Evolutionary conservation across 495 filamentous ascomycete species (phyloP), one percentile per base, ranked within the genome.

Genomic region (Neurospora sp.): DNA sequence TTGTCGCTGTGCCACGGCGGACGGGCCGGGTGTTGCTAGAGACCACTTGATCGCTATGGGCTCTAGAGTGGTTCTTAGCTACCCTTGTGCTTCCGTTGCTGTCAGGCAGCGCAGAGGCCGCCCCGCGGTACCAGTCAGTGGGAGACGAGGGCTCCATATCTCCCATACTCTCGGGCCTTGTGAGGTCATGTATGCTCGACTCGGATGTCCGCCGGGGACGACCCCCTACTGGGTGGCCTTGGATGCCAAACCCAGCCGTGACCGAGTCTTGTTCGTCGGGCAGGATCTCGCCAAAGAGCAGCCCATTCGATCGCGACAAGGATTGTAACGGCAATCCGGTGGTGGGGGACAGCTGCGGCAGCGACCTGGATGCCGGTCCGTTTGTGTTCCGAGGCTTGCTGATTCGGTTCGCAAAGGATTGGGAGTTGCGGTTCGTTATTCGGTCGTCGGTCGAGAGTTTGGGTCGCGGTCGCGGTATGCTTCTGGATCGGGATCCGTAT

Each of bases 251-350:
- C 0, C 85, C 86, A 38, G 81, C 81, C 35, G 82, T 76, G 40
- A 76, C 75, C 7, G 79, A 74, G 76, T 82, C 79, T 69, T 78
- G 80, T 71, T 83, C 81, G 27, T 81, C 79, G 38, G 83, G 83
- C 7, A 82, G 75, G 72, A 87, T 83, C 74, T 88, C 86, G 39
- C 86, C 86, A 76, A 88, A 88, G 1, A 88, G 78, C 39, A 87
- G 82, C 27, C 77, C 77, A 59, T 76, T 77, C 37, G 79, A 61
- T 53, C 75, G 75, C 39, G 75, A 72, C 69, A 75, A 69, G 0
- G 45, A 22, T 27, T 53, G 45, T 27, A 18, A 65, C 5, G 53
- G 53, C 53, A 65, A 18, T 35, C 53, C 53, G 71, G 74, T 69
- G 70, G 79, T 39, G 44, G 76, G 72, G 12, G 80, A 79, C 37